Conservation (phyloP, 768 basidiomycete genomes). For the Lentinula detonsa region DNA sequence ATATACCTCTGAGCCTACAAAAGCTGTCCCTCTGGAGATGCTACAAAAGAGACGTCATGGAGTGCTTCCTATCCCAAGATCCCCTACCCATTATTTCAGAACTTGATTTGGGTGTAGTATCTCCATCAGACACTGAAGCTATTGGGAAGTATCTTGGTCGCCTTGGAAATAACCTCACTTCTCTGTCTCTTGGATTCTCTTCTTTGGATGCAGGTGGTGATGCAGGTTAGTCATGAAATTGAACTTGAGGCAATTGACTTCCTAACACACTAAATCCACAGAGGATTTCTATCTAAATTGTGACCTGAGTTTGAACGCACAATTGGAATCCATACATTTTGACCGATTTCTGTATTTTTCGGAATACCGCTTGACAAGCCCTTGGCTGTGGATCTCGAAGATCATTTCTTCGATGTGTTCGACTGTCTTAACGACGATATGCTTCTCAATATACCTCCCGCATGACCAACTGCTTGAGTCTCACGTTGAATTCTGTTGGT, state of each 20-base stretch:
- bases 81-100: conserved; percentile 1
- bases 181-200: conserved; percentile 8
- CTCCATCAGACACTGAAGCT: conserved; percentile 6
- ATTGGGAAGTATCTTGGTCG: conserved; percentile 4
- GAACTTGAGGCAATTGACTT: background rate
- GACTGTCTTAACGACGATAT: background rate
- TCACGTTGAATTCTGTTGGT: background rate
- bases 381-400: conserved; percentile 2
- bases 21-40: background rate
- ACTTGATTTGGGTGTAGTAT: conserved; percentile 4
- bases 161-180: background rate
- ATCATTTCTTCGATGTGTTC: background rate
- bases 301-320: background rate
- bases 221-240: conserved; percentile 1
- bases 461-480: background rate
- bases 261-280: background rate
- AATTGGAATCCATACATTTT: background rate
- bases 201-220: conserved; percentile 11
- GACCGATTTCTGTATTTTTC: background rate
- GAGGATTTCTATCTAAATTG: conserved; percentile 5
- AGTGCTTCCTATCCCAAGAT: conserved; percentile 1
- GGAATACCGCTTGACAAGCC: background rate
- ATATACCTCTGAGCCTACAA: background rate
- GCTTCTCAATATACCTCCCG: conserved; percentile 2
- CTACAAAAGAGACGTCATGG: conserved; percentile 8